These are phyloP conservation scores for Aristolochia californica DNA, from an alignment of 164 flowering plant genomes.

Conservation along the genomic window DNA sequence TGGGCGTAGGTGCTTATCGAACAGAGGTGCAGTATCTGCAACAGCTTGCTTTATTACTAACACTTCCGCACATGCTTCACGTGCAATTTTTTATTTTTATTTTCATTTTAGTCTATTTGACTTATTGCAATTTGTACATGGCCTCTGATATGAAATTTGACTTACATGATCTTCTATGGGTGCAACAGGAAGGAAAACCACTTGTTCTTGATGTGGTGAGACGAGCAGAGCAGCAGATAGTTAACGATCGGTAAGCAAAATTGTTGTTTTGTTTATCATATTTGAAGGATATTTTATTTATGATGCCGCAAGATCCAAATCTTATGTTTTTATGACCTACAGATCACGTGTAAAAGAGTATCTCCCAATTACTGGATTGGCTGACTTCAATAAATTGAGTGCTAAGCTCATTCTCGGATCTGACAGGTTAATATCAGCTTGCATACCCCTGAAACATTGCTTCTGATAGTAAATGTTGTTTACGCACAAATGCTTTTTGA, in stretches of 20 bases:
- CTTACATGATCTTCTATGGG: neutral
- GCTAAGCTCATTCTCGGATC: conserved; percentile 95
- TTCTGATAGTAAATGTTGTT: too few species aligned
- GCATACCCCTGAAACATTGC: too few species aligned
- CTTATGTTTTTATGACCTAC: neutral
- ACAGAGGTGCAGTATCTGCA: conserved; percentile 54
- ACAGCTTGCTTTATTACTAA: neutral
- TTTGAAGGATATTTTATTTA: neutral
- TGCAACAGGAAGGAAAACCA: conserved; percentile 80
- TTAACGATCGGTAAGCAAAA: conserved; percentile 27
- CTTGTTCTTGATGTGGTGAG: conserved; percentile 94
- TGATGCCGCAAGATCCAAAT: neutral
- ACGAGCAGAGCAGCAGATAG: conserved; percentile 31
- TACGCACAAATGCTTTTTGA: too few species aligned
- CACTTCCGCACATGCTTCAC: neutral
- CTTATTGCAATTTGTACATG: neutral
- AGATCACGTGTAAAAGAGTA: conserved; percentile 6
- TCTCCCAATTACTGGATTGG: conserved; percentile 19
- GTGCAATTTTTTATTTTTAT: neutral
- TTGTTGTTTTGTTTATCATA: conserved; percentile 57
- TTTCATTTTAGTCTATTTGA: neutral
- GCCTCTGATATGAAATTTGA: neutral
- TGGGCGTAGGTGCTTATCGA: conserved; percentile 99
- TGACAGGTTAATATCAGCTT: conserved; percentile 46
- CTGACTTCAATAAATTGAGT: conserved; percentile 84